A percentile compares a stretch with the other conserved stretches of the same genome.
These are phyloP conservation scores for Yarrowia sp. DNA, from an alignment of 805 yeast genomes.

Conservation along the genomic window DNA sequence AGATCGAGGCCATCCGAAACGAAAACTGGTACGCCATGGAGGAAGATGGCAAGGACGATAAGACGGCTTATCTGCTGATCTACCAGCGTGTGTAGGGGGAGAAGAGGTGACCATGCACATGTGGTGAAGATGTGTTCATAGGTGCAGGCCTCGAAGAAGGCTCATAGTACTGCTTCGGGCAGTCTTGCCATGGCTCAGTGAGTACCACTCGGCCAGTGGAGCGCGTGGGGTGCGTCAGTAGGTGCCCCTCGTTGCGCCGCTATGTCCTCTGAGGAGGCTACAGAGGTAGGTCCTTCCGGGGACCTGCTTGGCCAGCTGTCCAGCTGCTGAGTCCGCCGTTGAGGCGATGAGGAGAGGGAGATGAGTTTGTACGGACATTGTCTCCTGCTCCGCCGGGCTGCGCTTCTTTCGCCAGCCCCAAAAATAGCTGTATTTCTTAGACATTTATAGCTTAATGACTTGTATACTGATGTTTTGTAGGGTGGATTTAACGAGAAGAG, in stretches of 20 bases:
- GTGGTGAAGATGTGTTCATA: too few species aligned
- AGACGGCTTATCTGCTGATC: slow-evolving; percentile 35
- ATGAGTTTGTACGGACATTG: not conserved
- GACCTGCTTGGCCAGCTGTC: not conserved
- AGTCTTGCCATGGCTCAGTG: too few species aligned
- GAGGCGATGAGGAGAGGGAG: not conserved
- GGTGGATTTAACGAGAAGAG: too few species aligned
- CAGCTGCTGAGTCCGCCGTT: slow-evolving; percentile 17
- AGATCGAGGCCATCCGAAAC: slow-evolving; percentile 38
- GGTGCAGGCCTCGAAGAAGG: too few species aligned
- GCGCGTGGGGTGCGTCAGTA: too few species aligned
- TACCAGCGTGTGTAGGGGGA: slow-evolving; percentile 22
- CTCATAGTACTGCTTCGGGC: too few species aligned
- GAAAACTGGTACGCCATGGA: slow-evolving; percentile 36
- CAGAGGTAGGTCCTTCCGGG: not conserved
- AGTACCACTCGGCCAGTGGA: too few species aligned
- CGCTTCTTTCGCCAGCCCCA: not conserved
- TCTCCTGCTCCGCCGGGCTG: not conserved
- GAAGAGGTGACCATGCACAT: not conserved
- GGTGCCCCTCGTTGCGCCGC: too few species aligned
- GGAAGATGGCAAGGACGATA: slow-evolving; percentile 38
- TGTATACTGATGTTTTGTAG: slow-evolving; percentile 1
- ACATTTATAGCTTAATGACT: slow-evolving; percentile 36
- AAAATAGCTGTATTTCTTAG: slow-evolving; percentile 35
- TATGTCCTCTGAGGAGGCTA: not conserved